Evolutionary conservation across 345 rosid species (phyloP).

Genomic region (Cardamine chenopodiifolia): DNA sequence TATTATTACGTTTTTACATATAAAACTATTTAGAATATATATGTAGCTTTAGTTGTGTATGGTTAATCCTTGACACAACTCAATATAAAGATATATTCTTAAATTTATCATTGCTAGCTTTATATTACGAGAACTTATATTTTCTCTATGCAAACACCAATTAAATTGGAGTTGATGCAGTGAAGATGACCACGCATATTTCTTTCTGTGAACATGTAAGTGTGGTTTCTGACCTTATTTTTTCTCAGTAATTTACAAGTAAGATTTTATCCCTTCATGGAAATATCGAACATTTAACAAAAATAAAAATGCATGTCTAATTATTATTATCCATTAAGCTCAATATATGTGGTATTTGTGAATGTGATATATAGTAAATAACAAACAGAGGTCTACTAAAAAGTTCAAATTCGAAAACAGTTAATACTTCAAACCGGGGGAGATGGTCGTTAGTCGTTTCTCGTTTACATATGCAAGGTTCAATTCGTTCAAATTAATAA

Average conservation of each 20-base stretch:
- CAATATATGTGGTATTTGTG: not conserved
- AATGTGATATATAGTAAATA: no score
- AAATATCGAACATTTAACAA: no score
- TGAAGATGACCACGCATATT: not conserved
- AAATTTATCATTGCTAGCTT: not conserved
- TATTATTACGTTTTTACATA: no score
- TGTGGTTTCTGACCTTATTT: not conserved
- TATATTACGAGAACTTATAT: not conserved
- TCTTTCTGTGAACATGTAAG: not conserved
- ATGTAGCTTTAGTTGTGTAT: not conserved
- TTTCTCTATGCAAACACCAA: not conserved
- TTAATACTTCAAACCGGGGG: not conserved
- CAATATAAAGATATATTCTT: not conserved
- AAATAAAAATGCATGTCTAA: no score
- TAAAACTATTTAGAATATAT: not conserved
- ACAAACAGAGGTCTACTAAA: not conserved
- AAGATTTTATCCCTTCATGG: not conserved
- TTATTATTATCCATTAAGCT: not conserved
- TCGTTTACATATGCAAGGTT: not conserved
- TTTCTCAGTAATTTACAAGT: not conserved
- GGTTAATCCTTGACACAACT: not conserved
- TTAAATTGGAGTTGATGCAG: not conserved
- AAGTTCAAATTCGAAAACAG: not conserved
- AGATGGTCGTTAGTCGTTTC: not conserved
- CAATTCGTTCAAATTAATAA: not conserved